These are phyloP conservation scores for Dysphania ambrosioides DNA, from an alignment of 148 eudicot species.

Conservation along the genomic window DNA sequence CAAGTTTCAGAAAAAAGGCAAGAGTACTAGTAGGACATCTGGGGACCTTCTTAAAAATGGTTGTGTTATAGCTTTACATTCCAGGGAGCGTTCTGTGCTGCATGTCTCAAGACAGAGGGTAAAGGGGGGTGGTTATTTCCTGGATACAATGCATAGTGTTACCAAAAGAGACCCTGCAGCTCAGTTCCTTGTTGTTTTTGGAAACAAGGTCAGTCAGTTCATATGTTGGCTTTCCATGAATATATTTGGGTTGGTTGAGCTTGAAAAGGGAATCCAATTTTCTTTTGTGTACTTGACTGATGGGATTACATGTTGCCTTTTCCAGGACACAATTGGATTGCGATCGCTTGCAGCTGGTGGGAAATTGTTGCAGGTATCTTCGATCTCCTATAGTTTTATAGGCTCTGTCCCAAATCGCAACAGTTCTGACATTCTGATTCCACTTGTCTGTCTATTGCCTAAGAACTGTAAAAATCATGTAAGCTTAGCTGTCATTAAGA, in stretches of 20 bases:
- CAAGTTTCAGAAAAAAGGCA: constrained; percentile 42
- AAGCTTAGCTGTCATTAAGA: not conserved
- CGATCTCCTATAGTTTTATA: not conserved
- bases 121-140: constrained; percentile 95
- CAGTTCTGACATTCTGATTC: not conserved
- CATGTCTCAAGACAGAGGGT: constrained; percentile 92
- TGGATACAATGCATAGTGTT: constrained; percentile 72
- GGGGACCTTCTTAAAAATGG: constrained; percentile 76
- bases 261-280: not conserved
- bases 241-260: not conserved
- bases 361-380: constrained; percentile 85
- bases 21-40: constrained; percentile 40
- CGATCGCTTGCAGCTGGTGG: constrained; percentile 98
- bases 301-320: not conserved
- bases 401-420: not conserved
- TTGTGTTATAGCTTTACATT: constrained; percentile 69
- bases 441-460: not conserved
- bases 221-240: not conserved
- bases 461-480: not conserved
- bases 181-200: constrained; percentile 78
- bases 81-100: constrained; percentile 58
- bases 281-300: constrained; percentile 9
- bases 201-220: constrained; percentile 77
- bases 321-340: constrained; percentile 86
- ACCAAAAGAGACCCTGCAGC: constrained; percentile 96